phyloP scores from a whole-genome alignment of 2,329 filamentous ascomycete genomes.

The Colletotrichum incanum region DNA sequence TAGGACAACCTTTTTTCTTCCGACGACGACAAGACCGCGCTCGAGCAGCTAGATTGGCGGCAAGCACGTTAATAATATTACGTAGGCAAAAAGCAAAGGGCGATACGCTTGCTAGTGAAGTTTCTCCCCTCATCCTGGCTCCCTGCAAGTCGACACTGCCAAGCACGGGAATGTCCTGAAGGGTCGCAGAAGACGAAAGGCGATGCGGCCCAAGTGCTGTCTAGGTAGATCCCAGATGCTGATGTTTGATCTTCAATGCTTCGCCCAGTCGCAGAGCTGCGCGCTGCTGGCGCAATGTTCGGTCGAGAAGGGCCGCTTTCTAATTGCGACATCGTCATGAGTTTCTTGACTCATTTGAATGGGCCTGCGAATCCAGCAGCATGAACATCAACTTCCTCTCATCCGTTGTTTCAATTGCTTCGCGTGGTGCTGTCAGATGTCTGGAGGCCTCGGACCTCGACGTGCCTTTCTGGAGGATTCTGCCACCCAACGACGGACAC shows the following conservation, averaged over 20 bases:
- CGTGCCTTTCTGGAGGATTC: not conserved
- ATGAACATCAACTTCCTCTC: slow-evolving; percentile 20
- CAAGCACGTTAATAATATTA: slow-evolving; percentile 16
- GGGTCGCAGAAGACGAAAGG: slow-evolving; percentile 10
- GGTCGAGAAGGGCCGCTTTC: slow-evolving; percentile 19
- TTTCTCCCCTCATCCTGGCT: slow-evolving; percentile 13
- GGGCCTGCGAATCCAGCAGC: slow-evolving; percentile 1
- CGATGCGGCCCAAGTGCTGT: slow-evolving; percentile 29
- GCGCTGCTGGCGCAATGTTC: slow-evolving; percentile 7
- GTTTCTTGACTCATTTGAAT: slow-evolving; percentile 26
- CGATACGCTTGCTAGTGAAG: slow-evolving; percentile 20
- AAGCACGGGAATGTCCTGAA: slow-evolving; percentile 15
- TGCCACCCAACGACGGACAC: slow-evolving; percentile 10
- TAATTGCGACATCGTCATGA: slow-evolving; percentile 19
- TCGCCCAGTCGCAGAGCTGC: slow-evolving; percentile 23
- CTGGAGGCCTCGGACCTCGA: slow-evolving; percentile 14
- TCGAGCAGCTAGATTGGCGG: slow-evolving; percentile 3
- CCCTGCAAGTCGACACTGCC: slow-evolving; percentile 22
- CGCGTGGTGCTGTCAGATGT: slow-evolving; percentile 8
- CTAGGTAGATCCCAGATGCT: slow-evolving; percentile 33
- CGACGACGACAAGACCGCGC: not conserved
- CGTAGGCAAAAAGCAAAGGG: slow-evolving; percentile 1
- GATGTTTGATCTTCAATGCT: slow-evolving; percentile 38
- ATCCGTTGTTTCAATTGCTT: slow-evolving; percentile 28
- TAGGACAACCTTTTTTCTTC: slow-evolving; percentile 5